Base-by-base conservation (phyloP, 257 asterid species). In the Coffea eugenioides region DNA sequence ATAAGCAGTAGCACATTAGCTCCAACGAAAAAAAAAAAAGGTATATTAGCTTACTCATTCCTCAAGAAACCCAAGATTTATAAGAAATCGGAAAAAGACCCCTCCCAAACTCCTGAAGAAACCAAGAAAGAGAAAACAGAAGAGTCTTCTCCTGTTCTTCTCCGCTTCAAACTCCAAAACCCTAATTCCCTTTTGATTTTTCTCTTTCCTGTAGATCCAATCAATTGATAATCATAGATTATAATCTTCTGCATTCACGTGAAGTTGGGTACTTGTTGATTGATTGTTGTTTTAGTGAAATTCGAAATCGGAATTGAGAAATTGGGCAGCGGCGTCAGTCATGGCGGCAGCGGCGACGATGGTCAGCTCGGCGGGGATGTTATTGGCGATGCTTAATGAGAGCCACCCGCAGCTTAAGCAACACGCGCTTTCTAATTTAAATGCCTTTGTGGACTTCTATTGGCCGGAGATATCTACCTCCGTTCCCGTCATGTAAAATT, bases 391-490 rank as follows among this genome's bases (percentile, higher is more conserved):
- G 99, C 86, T 95, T 72, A 95, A 91, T 78, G 99, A 95, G 84
- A 75, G 69, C 75, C 95, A 91, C 79, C 96, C 99, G 57, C 87
- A 87, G 20, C 93, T 95, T 25, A 92, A 92, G 85, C 88, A 92
- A 10, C 98, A 95, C 84, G 99, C 98, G 12, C 97, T 95, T 36
- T 77, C 94, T 5, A 90, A 95, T 87, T 95, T 95, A 77, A 95
- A 95, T 74, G 78, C 94, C 8, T 87, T 87, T 31, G 99, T 93
- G 10, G 96, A 91, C 85, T 88, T 82, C 87, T 92, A 90, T 84
- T 95, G 98, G 97, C 98, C 93, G 21, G 98, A 95, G 93, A 95
- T 95, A 87, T 91, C 99, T 64, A 92, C 97, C 31, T 90, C 93
- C 31, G 97, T 92, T 34, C 95, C 93, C 3, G 83, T 88, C 77